Percentiles rank a stretch among this genome's conserved stretches.
These are phyloP conservation scores for Colletotrichum sojae DNA, from an alignment of 2,329 filamentous ascomycete genomes.

Conservation along the genomic window DNA sequence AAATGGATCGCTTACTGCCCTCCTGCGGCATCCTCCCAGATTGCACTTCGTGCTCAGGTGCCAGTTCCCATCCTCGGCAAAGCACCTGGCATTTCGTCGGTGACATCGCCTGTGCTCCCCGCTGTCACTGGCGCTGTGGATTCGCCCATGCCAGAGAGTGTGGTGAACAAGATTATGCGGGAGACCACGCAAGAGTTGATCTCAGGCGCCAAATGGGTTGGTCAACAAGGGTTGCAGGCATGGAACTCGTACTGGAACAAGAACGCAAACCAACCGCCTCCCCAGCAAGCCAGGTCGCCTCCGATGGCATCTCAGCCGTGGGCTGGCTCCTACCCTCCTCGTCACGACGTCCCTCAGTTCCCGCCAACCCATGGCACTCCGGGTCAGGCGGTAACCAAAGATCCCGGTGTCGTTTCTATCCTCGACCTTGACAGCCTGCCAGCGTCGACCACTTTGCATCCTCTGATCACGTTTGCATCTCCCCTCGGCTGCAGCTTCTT, in stretches of 20 bases:
- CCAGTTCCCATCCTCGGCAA: constrained; percentile 69
- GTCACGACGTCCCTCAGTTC: constrained; percentile 70
- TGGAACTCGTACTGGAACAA: constrained; percentile 88
- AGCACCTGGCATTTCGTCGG: constrained; percentile 69
- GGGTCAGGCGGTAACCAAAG: constrained; percentile 70
- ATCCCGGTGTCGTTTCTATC: constrained; percentile 82
- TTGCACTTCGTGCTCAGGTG: constrained; percentile 77
- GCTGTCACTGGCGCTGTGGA: constrained; percentile 77
- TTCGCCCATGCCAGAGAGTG: constrained; percentile 78
- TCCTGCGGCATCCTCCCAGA: constrained; percentile 78
- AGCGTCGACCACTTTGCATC: constrained; percentile 67
- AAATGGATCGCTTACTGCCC: constrained; percentile 86
- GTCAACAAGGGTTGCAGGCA: constrained; percentile 81
- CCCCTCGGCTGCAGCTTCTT: constrained; percentile 85
- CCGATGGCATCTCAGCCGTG: constrained; percentile 62
- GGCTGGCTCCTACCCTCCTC: constrained; percentile 59
- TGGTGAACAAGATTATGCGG: constrained; percentile 83
- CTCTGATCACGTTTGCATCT: constrained; percentile 79
- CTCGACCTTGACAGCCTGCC: constrained; percentile 76
- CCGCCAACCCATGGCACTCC: constrained; percentile 81
- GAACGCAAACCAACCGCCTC: constrained; percentile 59
- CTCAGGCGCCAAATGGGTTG: constrained; percentile 81
- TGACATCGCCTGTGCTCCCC: constrained; percentile 79
- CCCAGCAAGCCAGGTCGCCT: constrained; percentile 61
- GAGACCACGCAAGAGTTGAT: constrained; percentile 85